Base-by-base conservation (phyloP, 208 protist genomes). In the Angomonas desouzai region DNA sequence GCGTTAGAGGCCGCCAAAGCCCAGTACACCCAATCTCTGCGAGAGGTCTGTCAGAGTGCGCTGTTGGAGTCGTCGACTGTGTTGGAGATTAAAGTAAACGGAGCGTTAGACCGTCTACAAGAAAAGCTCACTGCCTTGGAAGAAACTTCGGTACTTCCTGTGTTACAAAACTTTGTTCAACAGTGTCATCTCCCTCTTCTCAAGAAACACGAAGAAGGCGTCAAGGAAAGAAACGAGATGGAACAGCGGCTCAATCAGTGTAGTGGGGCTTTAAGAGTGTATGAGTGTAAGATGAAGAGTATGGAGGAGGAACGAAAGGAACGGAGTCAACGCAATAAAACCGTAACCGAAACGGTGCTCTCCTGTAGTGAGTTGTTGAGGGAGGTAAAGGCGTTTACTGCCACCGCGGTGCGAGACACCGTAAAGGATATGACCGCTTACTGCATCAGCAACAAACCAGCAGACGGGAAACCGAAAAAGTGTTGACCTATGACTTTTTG, bases 401-500 rank as follows among this genome's bases (percentile, higher is more conserved):
- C 20, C 2, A 23, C 7, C 36, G 48, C 33, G 43, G 25, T 68
- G 66, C 56, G 56, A 65, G 49, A 55, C 25, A 25, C 10, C 18
- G 7, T 40, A 4, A n/a, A 13, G 1, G 25, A 0, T 32, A 16
- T 23, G 22, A 40, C 36, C 6, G 36, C 13, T 13, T 40, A 40
- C 36, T 40, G 6, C 36, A 40, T 18, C 36, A 40, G 36, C 9
- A 40, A 40, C 36, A 40, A 6, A 40, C 36, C 36, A 40, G 13
- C 13, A 40, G 36, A 13, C 10, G 18, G 16, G 33, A 25, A 4
- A 32, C 51, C 2, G 71, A 55, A 48, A 48, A 65, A 23, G 40
- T 71, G 47, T 55, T 78, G 16, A 73, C 66, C 1, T 56, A 74
- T 22, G 55, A 68, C 0, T 77, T 87, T 48, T 20, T 89, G 48